Base-by-base conservation (phyloP, 208 protist species). In the Trypanosoma grayi region DNA sequence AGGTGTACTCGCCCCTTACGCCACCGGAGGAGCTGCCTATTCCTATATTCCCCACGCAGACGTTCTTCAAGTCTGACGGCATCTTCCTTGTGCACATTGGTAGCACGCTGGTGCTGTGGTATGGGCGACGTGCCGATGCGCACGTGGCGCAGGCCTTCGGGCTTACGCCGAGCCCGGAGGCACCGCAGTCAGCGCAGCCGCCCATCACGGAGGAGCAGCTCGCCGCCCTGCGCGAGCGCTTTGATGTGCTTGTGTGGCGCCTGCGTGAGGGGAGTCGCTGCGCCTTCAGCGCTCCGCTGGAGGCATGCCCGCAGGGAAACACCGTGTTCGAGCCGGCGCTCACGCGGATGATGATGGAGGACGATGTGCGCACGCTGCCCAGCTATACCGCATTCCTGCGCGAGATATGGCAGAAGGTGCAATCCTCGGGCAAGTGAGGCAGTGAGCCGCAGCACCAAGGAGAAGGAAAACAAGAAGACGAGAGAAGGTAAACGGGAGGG, bases 301-400 rank as follows among this genome's bases (percentile, higher is more conserved):
- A 81, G 55, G 57, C 62, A 36, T 87, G 80, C 44, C 56, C 59
- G 40, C 75, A 90, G 48, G 81, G 81, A 24, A 85, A 79, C 58
- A 45, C 53, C 14, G 65, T 76, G 1, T 83, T 85, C 56, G 83
- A 90, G 58, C 71, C 83, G 0, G 61, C 65, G 11, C 80, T 93
- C 53, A 79, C 79, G 39, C 75, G 81, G 4, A 74, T 62, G 27
- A 90, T 93, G 81, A 74, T 63, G 40, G 87, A 93, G 68, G 82
- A 89, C 58, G 82, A 83, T 25, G 62, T 76, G 54, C 73, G 70
- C 22, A 52, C 63, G 41, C 43, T 91, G 7, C 61, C 79, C 9
- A 82, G 73, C 34, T 93, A 93, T 64, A 70, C 75, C n/a, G 55
- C 58, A 10, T 93, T 84, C 61, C 50, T 91, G 52, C 69, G 75